Evolutionary conservation across 1,284 basidiomycete genomes (phyloP).

Genomic region (Fomitopsis betulina): DNA sequence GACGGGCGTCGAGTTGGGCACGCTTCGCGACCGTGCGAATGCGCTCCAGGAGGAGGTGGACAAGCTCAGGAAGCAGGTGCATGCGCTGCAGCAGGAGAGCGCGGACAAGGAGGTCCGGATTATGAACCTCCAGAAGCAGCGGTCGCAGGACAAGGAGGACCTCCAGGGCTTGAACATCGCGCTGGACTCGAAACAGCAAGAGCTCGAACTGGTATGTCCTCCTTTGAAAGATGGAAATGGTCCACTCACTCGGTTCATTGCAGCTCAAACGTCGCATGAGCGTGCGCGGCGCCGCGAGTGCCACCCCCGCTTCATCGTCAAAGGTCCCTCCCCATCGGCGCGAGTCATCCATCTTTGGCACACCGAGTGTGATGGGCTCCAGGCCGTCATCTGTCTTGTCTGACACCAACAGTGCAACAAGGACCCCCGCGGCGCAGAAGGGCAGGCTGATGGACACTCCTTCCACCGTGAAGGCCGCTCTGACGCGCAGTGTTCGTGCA

Average conservation of each 20-base stretch:
- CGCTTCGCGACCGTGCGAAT: slow-evolving; percentile 43
- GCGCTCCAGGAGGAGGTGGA: slow-evolving; percentile 60
- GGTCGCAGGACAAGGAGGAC: slow-evolving; percentile 70
- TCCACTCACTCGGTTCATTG: slow-evolving; percentile 3
- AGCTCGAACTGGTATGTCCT: slow-evolving; percentile 72
- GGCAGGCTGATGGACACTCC: slow-evolving; percentile 25
- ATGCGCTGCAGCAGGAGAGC: slow-evolving; percentile 73
- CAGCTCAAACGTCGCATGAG: slow-evolving; percentile 73
- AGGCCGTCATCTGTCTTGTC: slow-evolving; percentile 55
- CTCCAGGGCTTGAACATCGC: slow-evolving; percentile 79
- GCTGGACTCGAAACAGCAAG: slow-evolving; percentile 86
- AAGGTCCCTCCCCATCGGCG: slow-evolving; percentile 41
- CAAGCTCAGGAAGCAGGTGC: slow-evolving; percentile 58
- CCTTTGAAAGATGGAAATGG: slow-evolving; percentile 1
- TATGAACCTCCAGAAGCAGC: slow-evolving; percentile 66
- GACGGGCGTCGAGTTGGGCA: slow-evolving; percentile 41
- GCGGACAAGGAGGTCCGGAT: slow-evolving; percentile 81
- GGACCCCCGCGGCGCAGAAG: slow-evolving; percentile 25
- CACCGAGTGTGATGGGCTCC: slow-evolving; percentile 28
- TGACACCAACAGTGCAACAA: slow-evolving; percentile 41
- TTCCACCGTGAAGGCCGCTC: slow-evolving; percentile 24
- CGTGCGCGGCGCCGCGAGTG: slow-evolving; percentile 56
- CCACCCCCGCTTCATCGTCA: slow-evolving; percentile 47
- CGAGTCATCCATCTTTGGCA: slow-evolving; percentile 50
- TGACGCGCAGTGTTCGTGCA: slow-evolving; percentile 46